Evolutionary conservation across 2,329 filamentous ascomycete genomes (phyloP).

Genomic region (Thelonectria rubi): DNA sequence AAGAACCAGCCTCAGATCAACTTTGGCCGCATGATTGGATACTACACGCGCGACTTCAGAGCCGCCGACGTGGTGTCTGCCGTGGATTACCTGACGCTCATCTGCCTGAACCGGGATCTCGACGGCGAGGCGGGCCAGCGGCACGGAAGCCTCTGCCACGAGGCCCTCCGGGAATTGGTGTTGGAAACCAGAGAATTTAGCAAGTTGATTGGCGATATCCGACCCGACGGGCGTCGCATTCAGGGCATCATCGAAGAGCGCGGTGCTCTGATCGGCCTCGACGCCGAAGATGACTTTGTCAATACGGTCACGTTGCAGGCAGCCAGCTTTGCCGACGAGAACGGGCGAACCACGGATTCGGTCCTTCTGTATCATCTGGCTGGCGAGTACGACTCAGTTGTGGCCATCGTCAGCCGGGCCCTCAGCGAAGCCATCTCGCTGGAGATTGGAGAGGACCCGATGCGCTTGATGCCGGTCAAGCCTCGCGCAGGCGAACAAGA

Average conservation of each 20-base stretch:
- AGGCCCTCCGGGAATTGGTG: conserved; percentile 91
- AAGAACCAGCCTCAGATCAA: conserved; percentile 83
- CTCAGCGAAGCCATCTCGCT: conserved; percentile 89
- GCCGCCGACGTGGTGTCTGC: conserved; percentile 88
- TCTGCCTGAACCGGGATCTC: conserved; percentile 90
- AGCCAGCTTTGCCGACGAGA: conserved; percentile 91
- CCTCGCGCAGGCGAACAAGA: conserved; percentile 64
- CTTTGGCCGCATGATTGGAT: conserved; percentile 91
- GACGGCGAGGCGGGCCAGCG: conserved; percentile 76
- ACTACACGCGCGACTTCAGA: conserved; percentile 96
- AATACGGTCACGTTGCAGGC: conserved; percentile 93
- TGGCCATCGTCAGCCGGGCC: conserved; percentile 86
- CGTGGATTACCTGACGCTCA: conserved; percentile 90
- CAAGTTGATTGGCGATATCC: conserved; percentile 90
- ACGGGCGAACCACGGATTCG: conserved; percentile 90
- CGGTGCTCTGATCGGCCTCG: conserved; percentile 80
- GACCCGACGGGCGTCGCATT: conserved; percentile 84
- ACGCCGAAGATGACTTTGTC: conserved; percentile 84
- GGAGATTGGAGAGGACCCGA: conserved; percentile 82
- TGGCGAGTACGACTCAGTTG: conserved; percentile 94
- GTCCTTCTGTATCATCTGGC: conserved; percentile 95
- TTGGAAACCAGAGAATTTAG: conserved; percentile 98
- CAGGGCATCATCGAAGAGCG: conserved; percentile 89
- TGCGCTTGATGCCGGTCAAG: conserved; percentile 82
- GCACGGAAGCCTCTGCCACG: conserved; percentile 86